Evolutionary conservation across 371 early-diverging fungal species (phyloP).

Genomic region (Coemansia sp.): DNA sequence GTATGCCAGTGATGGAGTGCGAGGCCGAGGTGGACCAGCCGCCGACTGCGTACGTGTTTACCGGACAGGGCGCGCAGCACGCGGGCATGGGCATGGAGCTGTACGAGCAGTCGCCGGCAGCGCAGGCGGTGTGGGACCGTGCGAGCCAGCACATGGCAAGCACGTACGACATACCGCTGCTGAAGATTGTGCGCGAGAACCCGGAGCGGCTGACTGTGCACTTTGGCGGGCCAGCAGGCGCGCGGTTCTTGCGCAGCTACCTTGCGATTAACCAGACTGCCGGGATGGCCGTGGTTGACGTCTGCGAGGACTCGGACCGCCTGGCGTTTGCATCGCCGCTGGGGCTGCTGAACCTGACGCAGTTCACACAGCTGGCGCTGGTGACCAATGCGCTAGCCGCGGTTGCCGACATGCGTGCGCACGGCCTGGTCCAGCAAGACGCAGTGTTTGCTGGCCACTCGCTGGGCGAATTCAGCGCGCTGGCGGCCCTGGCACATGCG

Average conservation of each 20-base stretch:
- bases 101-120: slow-evolving; percentile 70
- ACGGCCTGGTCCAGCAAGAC: slow-evolving; percentile 78
- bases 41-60: too few species aligned
- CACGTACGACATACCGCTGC: slow-evolving; percentile 86
- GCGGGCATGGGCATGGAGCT: too few species aligned
- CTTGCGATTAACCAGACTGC: slow-evolving; percentile 43
- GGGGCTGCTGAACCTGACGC: slow-evolving; percentile 91
- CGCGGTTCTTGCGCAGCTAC: neutral
- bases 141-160: slow-evolving; percentile 83
- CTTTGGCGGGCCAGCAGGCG: slow-evolving; percentile 52
- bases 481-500: slow-evolving; percentile 67
- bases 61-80: too few species aligned
- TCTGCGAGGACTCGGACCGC: slow-evolving; percentile 72
- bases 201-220: slow-evolving; percentile 81
- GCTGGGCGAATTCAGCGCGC: slow-evolving; percentile 76
- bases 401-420: slow-evolving; percentile 87
- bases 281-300: slow-evolving; percentile 51
- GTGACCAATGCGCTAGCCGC: slow-evolving; percentile 87
- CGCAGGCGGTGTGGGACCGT: slow-evolving; percentile 87
- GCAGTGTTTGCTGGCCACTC: slow-evolving; percentile 93
- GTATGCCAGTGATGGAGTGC: too few species aligned
- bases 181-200: slow-evolving; percentile 92
- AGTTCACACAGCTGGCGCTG: slow-evolving; percentile 92
- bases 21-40: too few species aligned
- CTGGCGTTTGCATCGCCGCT: slow-evolving; percentile 87